Conservation (phyloP, 306 rosid genomes). For the Begonia masoniana region DNA sequence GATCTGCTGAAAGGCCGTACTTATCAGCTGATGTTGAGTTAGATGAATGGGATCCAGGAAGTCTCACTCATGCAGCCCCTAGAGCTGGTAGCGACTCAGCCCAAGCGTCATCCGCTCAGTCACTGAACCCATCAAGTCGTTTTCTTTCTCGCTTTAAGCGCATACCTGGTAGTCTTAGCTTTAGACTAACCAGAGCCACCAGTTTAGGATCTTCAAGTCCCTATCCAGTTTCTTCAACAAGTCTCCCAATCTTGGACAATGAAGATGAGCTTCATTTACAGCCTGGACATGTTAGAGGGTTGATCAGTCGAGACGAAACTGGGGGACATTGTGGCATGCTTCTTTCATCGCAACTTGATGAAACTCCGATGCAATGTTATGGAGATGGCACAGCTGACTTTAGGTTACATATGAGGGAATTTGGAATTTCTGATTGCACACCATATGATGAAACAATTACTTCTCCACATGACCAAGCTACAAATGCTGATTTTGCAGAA, state of each 20-base stretch:
- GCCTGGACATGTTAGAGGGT: slow-evolving; percentile 19
- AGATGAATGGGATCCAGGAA: slow-evolving; percentile 45
- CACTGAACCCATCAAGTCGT: slow-evolving; percentile 54
- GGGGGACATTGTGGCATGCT: slow-evolving; percentile 26
- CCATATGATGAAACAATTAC: slow-evolving; percentile 26
- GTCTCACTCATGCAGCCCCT: slow-evolving; percentile 23
- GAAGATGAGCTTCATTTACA: slow-evolving; percentile 48
- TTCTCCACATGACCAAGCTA: slow-evolving; percentile 24
- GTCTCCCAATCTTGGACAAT: slow-evolving; percentile 37
- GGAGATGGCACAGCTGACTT: slow-evolving; percentile 35
- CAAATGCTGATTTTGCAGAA: slow-evolving; percentile 24
- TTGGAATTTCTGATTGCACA: slow-evolving; percentile 20
- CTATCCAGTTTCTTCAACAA: slow-evolving; percentile 47
- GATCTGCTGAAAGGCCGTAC: slow-evolving; percentile 34
- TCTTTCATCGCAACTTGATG: slow-evolving; percentile 30
- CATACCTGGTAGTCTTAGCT: slow-evolving; percentile 73
- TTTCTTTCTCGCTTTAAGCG: slow-evolving; percentile 82
- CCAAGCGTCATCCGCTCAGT: slow-evolving; percentile 32
- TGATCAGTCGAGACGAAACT: slow-evolving; percentile 32
- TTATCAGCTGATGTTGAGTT: slow-evolving; percentile 34
- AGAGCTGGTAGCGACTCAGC: slow-evolving; percentile 47
- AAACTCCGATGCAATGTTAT: slow-evolving; percentile 21
- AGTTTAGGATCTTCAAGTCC: slow-evolving; percentile 83
- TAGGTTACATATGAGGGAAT: slow-evolving; percentile 21
- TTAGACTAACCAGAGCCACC: slow-evolving; percentile 77